Evolutionary conservation across 2,329 filamentous ascomycete genomes (phyloP), one percentile per base, ranked within the genome.

Genomic region (Byssoonygena ceratinophila): DNA sequence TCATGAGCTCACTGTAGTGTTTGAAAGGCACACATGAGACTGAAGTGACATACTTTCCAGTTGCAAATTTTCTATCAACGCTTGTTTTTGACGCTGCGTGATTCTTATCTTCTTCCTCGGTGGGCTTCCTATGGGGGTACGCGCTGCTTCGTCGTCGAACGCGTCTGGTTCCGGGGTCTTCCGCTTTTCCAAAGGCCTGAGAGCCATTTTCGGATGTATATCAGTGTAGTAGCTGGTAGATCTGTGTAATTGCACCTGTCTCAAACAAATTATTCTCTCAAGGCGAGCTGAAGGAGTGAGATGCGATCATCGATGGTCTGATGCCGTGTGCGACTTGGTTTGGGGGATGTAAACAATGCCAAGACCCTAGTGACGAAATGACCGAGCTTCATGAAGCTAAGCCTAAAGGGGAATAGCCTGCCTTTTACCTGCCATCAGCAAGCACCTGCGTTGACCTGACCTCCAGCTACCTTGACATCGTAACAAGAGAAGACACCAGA

Each of bases 11-110:
- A 57, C n/a, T n/a, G n/a, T n/a, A 52, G 62, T 29, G 27, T 8
- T 32, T 29, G 2, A 34, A 20, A 14, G 7, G 6, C 8, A 29
- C 31, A 27, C 29, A 22, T 31, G 40, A 11, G 20, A 7, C 3
- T 29, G 9, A 44, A 50, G 31, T n/a, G 16, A 67, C 82, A 57
- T 76, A 94, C 89, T 81, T 70, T 96, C 89, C 37, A 95, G 76
- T 64, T 94, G 87, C 36, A 95, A 71, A 62, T 96, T 94, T 63
- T 95, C 87, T 54, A 95, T 84, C 48, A 95, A 73, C 9, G 85
- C 84, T 68, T 92, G 86, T 69, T 94, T 95, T 66, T 94, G 87
- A 37, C 76, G 75, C 52, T 79, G 66, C 2, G 81, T 82, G 57
- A 91, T 78, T 40, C 76, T 80, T 54, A 78, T 70, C 62, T 71